Evolutionary conservation across 1,284 basidiomycete species (phyloP), one percentile per base, ranked within the genome.

Genomic region (Trametes polyzona): DNA sequence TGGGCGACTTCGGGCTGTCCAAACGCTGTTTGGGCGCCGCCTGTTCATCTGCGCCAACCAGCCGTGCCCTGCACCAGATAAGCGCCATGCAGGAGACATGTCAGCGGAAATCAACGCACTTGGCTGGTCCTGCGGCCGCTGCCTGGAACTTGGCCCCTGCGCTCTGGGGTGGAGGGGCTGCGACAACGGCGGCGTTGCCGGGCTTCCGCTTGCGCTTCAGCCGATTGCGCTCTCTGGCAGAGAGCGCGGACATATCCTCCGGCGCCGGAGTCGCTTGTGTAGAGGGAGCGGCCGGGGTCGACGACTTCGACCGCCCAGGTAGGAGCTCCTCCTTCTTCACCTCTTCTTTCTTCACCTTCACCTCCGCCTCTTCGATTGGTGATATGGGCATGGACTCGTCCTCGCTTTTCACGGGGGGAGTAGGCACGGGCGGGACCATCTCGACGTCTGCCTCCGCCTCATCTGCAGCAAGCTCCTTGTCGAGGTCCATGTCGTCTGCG

Each of bases 131-230:
- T 14, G 77, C 71, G 3, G 86, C 70, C 11, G 84, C 74, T 4
- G 85, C 72, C 43, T 71, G 81, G 66, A 84, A 91, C 67, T 87
- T 88, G 1, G 77, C 64, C 8, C 72, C 71, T 0, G 83, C 72
- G 43, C 79, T 76, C 32, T 83, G 69, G 50, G 86, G 83, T 2
- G 88, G 84, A 21, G 89, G 87, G 0, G 88, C 83, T 16, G 83
- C 76, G 19, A 93, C 91, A 65, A 92, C 88, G 2, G 87, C 89
- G 35, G 81, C 76, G 65, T 88, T 93, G n/a, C 93, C 93, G 14
- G 84, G 79, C 69, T 96, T 97, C 47, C 94, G 86, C 68, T 96
- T 96, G 17, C 95, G 83, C 70, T 97, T 97, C 32, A 96, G 78
- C 43, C 93, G 83, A 71, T 96, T 97, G 32, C 90, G 86, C 71